Base-by-base conservation (phyloP, 306 rosid genomes). In the Albizia julibrissin region DNA sequence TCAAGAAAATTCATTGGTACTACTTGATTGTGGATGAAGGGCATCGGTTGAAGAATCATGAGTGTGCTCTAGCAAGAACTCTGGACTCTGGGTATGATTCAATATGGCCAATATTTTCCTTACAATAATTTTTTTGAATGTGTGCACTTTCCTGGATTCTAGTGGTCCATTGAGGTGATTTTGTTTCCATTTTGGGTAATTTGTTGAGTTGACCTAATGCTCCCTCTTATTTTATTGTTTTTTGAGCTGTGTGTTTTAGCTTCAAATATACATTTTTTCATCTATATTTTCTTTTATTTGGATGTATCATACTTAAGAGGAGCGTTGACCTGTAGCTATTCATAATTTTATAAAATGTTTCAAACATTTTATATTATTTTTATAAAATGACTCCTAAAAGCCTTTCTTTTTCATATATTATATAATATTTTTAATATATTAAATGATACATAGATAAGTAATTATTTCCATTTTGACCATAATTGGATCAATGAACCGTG, bases 1-100 rank as follows among this genome's bases (percentile, higher is more conserved):
- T 96, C 86, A 96, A 92, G 94, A 96, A 94, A 92, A 89, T 96
- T 72, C 85, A 86, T 42, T 96, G 99, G 99, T 54, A 6, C 84
- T 96, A 96, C 95, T 86, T 96, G 89, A 94, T 96, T 74, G 99
- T 96, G 50, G 99, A 96, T 77, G 99, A 96, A 96, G 99, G 99
- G 72, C 99, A 96, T 86, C 88, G 99, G 81, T 87, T 93, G 87
- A 96, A 96, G 90, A 96, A 96, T 89, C 96, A 91, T 3, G 99
- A 96, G 74, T 94, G 97, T 85, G 99, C 95, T 82, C 94, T 96
- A 47, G 97, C 99, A 79, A 91, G 87, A 85, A 96, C 99, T 64
- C 94, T 96, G 77, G 97, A 87, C 78, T 78, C 93, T 62, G 95
- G 99, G 99, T 96, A 92, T 72, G 89, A 68, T 87, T 83, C 50